Percentiles rank a stretch among this genome's conserved stretches.
phyloP scores from a whole-genome alignment of 345 rosid genomes.

The Odontarrhena argentea region DNA sequence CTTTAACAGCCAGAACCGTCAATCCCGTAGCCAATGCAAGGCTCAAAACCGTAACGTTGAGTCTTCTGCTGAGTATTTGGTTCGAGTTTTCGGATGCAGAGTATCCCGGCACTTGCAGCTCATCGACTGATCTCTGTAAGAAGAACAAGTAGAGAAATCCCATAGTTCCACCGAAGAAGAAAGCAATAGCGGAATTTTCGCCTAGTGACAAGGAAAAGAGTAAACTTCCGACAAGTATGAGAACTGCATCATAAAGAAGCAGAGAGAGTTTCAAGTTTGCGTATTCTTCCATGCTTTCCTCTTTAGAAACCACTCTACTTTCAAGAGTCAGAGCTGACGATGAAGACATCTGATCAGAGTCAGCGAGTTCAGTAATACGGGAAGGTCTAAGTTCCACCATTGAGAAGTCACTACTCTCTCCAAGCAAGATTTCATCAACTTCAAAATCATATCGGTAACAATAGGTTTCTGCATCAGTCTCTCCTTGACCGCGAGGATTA shows the following conservation, averaged over 20 bases:
- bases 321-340: conserved; percentile 36
- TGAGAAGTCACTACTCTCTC: conserved; percentile 63
- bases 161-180: conserved; percentile 65
- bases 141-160: conserved; percentile 72
- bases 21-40: conserved; percentile 56
- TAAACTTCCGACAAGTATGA: conserved; percentile 54
- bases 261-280: conserved; percentile 75
- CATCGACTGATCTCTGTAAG: conserved; percentile 78
- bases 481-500: conserved; percentile 36
- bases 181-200: conserved; percentile 58
- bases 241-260: conserved; percentile 48
- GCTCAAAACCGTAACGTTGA: conserved; percentile 51
- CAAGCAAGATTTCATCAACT: conserved; percentile 67
- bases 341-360: conserved; percentile 30
- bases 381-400: conserved; percentile 75
- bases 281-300: conserved; percentile 88
- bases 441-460: conserved; percentile 60
- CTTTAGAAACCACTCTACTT: conserved; percentile 42
- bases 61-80: conserved; percentile 30
- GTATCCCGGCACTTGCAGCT: conserved; percentile 51
- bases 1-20: conserved; percentile 48
- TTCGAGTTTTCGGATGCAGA: conserved; percentile 40
- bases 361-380: conserved; percentile 48
- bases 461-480: conserved; percentile 25
- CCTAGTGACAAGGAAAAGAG: conserved; percentile 49